Conservation (phyloP, 2,329 filamentous ascomycete species). For the Leptographium lundbergii region DNA sequence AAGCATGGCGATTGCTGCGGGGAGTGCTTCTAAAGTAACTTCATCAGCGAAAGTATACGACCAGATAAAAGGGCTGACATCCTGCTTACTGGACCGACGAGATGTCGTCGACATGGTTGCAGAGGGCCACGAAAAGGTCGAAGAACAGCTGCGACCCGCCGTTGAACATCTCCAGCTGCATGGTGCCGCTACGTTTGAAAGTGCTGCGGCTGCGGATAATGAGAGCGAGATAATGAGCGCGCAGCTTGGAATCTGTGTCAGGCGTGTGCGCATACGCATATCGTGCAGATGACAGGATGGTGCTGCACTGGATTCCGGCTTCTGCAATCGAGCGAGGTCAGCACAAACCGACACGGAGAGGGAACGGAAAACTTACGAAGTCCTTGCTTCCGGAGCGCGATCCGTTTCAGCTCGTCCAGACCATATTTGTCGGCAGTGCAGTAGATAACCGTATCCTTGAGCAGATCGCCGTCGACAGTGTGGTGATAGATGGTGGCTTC, state of each 20-base stretch:
- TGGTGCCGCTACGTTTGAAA: constrained; percentile 87
- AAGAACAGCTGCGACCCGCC: constrained; percentile 79
- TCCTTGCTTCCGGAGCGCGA: constrained; percentile 79
- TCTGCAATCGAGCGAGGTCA: constrained; percentile 27
- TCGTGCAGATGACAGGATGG: constrained; percentile 75
- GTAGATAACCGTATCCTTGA: constrained; percentile 86
- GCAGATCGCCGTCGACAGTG: constrained; percentile 50
- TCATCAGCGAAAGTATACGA: neutral
- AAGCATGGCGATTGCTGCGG: constrained; percentile 33
- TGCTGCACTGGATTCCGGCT: constrained; percentile 70
- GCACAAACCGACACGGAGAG: neutral
- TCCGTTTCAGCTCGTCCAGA: constrained; percentile 70
- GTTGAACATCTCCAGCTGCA: constrained; percentile 89
- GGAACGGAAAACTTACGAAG: constrained; percentile 41
- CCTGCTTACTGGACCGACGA: constrained; percentile 40
- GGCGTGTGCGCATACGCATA: constrained; percentile 84
- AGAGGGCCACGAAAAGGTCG: constrained; percentile 84
- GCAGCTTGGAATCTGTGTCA: constrained; percentile 78
- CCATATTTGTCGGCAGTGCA: constrained; percentile 78
- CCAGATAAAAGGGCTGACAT: neutral
- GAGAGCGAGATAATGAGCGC: constrained; percentile 82
- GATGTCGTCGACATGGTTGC: constrained; percentile 73
- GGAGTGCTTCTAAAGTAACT: constrained; percentile 20
- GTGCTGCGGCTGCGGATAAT: constrained; percentile 80
- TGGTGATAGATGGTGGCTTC: constrained; percentile 60